A percentile compares a stretch with the other conserved stretches of the same genome.
Evolutionary conservation across 192 early-diverging fungal species (phyloP).

Genomic region (Linnemannia zychae): DNA sequence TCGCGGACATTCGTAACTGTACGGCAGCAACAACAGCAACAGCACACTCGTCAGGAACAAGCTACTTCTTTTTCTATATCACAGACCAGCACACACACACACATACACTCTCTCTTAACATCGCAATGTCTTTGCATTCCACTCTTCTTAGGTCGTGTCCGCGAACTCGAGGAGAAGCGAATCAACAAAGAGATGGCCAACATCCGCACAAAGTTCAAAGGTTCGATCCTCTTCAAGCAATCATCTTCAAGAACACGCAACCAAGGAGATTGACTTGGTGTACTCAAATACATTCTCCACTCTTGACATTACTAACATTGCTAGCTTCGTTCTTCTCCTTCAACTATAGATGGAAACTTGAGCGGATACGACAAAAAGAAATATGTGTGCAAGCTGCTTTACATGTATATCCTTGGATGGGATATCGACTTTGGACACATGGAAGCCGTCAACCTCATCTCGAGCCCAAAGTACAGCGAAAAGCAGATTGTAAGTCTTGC

Average conservation of each 20-base stretch:
- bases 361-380: conserved; percentile 99
- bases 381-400: conserved; percentile 98
- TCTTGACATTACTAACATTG: neutral
- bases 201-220: conserved; percentile 98
- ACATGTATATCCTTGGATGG: conserved; percentile 99
- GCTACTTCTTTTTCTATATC: conserved; percentile 8
- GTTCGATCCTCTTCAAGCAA: conserved; percentile 55
- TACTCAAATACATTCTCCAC: neutral
- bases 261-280: neutral
- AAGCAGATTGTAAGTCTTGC: conserved; percentile 90
- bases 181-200: conserved; percentile 99
- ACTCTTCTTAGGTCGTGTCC: conserved; percentile 81
- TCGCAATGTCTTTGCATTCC: neutral
- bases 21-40: conserved; percentile 44
- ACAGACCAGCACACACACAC: neutral
- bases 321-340: neutral
- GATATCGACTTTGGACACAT: conserved; percentile 98
- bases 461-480: conserved; percentile 93
- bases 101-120: neutral
- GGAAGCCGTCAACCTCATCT: conserved; percentile 95
- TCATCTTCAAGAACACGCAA: neutral
- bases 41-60: neutral
- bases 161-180: conserved; percentile 97
- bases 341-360: conserved; percentile 79
- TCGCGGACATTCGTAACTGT: conserved; percentile 99